Conservation (phyloP, 257 asterid genomes). For the Forsythia viridissima region DNA sequence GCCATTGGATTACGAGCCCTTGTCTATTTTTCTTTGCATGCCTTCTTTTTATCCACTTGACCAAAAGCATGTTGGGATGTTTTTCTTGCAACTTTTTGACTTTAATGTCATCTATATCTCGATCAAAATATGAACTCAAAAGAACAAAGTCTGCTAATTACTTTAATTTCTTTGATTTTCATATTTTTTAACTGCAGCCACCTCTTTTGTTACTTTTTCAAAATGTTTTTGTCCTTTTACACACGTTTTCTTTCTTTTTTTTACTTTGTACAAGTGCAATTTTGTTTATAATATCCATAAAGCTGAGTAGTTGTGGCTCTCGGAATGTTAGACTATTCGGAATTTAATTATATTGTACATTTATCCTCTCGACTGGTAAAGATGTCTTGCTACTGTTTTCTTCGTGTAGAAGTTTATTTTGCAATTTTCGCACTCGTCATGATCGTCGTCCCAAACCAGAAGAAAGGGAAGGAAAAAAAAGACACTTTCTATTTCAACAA, state of each 20-base stretch:
- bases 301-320: not conserved
- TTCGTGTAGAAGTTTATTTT: not conserved
- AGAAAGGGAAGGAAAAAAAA: not conserved
- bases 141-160: not conserved
- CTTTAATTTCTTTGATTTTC: not conserved
- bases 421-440: not conserved
- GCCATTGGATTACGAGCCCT: slow-evolving; percentile 33
- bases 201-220: slow-evolving; percentile 1
- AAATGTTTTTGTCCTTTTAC: not conserved
- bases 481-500: not conserved
- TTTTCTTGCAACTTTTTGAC: slow-evolving; percentile 53
- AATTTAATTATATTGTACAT: not conserved
- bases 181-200: not conserved
- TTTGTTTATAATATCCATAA: not conserved
- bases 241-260: not conserved
- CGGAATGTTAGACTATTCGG: not conserved
- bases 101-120: slow-evolving; percentile 28
- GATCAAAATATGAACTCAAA: slow-evolving; percentile 26
- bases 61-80: slow-evolving; percentile 38
- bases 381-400: too few relatives aligned
- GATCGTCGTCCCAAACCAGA: not conserved
- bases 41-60: slow-evolving; percentile 6
- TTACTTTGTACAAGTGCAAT: not conserved
- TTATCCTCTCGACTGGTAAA: too few relatives aligned
- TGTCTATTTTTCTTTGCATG: not conserved